Conservation (phyloP, 1,284 basidiomycete species). For the Sphagnurus paluster region DNA sequence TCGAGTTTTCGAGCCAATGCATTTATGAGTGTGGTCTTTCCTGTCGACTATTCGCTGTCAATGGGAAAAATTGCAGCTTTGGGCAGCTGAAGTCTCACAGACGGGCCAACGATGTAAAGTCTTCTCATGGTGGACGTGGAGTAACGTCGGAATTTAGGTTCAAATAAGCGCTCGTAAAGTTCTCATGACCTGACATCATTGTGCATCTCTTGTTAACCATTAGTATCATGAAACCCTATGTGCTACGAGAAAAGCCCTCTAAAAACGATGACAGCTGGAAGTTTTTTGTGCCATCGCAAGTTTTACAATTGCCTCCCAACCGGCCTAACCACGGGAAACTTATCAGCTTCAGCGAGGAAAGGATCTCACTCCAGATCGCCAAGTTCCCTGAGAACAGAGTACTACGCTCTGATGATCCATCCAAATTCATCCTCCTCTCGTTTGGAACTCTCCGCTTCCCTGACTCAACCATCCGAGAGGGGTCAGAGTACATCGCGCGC, state of each 20-base stretch:
- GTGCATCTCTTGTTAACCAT: conserved; percentile 7
- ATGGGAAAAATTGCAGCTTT: neutral
- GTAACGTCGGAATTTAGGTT: conserved; percentile 13
- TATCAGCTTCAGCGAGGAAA: conserved; percentile 48
- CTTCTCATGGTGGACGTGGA: conserved; percentile 14
- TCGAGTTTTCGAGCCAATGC: conserved; percentile 44
- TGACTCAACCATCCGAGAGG: conserved; percentile 43
- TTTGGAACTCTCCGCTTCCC: conserved; percentile 56
- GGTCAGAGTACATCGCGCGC: conserved; percentile 54
- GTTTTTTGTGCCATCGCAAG: conserved; percentile 39
- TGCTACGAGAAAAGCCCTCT: conserved; percentile 41
- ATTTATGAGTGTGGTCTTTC: conserved; percentile 64
- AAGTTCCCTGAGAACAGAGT: conserved; percentile 58
- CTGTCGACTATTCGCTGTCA: conserved; percentile 44
- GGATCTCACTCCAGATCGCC: conserved; percentile 48
- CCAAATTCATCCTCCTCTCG: conserved; percentile 54
- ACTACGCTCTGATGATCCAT: conserved; percentile 51
- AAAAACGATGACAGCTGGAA: conserved; percentile 52
- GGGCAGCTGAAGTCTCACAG: conserved; percentile 30
- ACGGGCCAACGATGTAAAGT: conserved; percentile 56
- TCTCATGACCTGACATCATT: conserved; percentile 14
- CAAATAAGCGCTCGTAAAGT: conserved; percentile 7
- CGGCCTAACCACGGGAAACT: conserved; percentile 42
- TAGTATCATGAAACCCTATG: conserved; percentile 33
- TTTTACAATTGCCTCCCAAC: conserved; percentile 27